Conservation (phyloP, 495 filamentous ascomycete species). For the Annulohypoxylon moriforme region DNA sequence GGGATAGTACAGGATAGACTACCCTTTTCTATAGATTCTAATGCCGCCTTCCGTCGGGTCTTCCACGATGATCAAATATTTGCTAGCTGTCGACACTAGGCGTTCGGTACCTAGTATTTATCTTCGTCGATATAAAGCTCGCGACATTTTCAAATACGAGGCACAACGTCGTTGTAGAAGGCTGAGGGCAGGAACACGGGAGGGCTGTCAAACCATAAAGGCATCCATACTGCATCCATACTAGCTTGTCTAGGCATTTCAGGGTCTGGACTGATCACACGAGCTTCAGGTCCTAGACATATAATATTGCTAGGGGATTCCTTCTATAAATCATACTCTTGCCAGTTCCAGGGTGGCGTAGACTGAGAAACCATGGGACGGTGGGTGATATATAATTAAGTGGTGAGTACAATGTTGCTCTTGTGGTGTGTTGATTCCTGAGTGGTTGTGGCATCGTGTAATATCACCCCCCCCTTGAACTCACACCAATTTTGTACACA, state of each 20-base stretch:
- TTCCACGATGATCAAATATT: background rate
- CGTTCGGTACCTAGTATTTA: background rate
- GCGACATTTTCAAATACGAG: background rate
- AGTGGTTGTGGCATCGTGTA: constrained; percentile 30
- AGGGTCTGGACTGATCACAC: background rate
- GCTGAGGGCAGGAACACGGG: constrained; percentile 5
- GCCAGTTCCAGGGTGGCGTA: background rate
- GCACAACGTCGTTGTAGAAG: background rate
- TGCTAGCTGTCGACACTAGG: background rate
- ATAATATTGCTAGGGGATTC: background rate
- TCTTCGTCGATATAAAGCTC: background rate
- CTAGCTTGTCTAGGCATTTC: constrained; percentile 9
- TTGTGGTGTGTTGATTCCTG: constrained; percentile 24
- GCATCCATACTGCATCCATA: background rate
- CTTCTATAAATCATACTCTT: background rate
- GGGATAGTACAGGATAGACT: constrained; percentile 6
- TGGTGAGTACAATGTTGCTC: constrained; percentile 28
- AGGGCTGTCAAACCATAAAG: constrained; percentile 15
- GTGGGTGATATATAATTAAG: constrained; percentile 18
- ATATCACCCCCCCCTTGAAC: constrained; percentile 23
- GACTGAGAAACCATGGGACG: background rate
- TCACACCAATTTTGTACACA: constrained; percentile 18
- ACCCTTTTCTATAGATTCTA: background rate
- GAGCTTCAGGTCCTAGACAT: constrained; percentile 24
- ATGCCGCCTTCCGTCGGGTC: background rate